These are phyloP conservation scores for Silene latifolia DNA, from an alignment of 148 eudicot genomes.

Conservation along the genomic window DNA sequence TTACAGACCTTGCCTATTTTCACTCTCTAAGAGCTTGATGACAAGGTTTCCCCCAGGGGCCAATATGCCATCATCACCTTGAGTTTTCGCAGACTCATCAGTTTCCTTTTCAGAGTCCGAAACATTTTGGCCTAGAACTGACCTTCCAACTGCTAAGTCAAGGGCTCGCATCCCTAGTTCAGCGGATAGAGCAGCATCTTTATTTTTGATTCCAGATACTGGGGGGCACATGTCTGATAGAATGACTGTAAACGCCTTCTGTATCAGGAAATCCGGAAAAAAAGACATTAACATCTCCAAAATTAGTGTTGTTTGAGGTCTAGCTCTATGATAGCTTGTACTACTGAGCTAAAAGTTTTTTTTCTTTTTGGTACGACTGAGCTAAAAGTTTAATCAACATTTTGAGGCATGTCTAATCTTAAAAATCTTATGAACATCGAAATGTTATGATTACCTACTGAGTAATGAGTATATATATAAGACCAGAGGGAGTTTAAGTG, in stretches of 20 bases:
- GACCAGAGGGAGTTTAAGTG: too few relatives aligned
- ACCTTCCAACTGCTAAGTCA: conserved; percentile 68
- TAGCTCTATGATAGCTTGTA: too few relatives aligned
- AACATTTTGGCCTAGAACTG: conserved; percentile 27
- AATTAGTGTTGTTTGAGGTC: neutral
- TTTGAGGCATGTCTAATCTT: too few relatives aligned
- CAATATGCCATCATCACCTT: conserved; percentile 45
- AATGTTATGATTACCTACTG: neutral
- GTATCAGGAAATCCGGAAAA: conserved; percentile 21
- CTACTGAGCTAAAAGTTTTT: neutral
- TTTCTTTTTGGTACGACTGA: too few relatives aligned
- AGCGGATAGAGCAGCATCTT: conserved; percentile 86
- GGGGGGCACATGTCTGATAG: conserved; percentile 95
- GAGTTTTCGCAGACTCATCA: conserved; percentile 15
- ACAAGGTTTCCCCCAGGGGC: conserved; percentile 72
- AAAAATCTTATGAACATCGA: neutral
- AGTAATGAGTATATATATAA: neutral
- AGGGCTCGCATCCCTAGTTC: conserved; percentile 93
- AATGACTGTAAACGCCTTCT: conserved; percentile 88
- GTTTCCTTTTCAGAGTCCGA: conserved; percentile 16
- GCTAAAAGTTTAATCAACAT: neutral
- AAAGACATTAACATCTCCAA: neutral
- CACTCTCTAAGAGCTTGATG: conserved; percentile 83
- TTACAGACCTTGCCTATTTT: conserved; percentile 60
- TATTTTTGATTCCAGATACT: conserved; percentile 79